A percentile compares a stretch with the other conserved stretches of the same genome.
These are phyloP conservation scores for Ophiostoma triangulosporum DNA, from an alignment of 2,329 filamentous ascomycete genomes.

Conservation along the genomic window DNA sequence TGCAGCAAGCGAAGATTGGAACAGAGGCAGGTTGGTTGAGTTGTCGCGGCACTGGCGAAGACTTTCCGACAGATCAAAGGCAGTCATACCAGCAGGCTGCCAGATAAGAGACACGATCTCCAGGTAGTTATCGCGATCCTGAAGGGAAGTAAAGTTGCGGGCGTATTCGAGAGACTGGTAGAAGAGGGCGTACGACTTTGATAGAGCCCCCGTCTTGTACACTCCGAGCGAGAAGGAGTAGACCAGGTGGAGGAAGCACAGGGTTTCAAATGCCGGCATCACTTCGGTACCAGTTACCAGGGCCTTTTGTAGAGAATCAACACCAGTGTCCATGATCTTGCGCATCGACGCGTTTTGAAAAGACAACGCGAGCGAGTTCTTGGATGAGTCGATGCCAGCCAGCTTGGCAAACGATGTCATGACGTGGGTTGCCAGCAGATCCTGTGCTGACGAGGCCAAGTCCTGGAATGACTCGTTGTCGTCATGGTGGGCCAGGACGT, in stretches of 20 bases:
- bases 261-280: constrained; percentile 27
- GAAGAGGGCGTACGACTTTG: constrained; percentile 29
- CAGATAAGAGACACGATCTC: constrained; percentile 34
- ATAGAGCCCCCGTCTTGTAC: constrained; percentile 24
- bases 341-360: constrained; percentile 27
- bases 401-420: constrained; percentile 31
- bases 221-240: constrained; percentile 36
- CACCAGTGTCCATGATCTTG: constrained; percentile 27
- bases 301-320: constrained; percentile 25
- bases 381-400: constrained; percentile 18
- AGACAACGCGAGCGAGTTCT: constrained; percentile 29
- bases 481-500: neutral
- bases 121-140: constrained; percentile 27
- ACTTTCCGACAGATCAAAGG: constrained; percentile 19
- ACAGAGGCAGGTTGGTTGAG: constrained; percentile 13
- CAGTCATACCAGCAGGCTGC: constrained; percentile 28
- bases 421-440: constrained; percentile 32
- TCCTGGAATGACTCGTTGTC: constrained; percentile 11
- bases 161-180: constrained; percentile 33
- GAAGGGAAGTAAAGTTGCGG: constrained; percentile 21
- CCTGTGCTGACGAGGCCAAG: constrained; percentile 31
- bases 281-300: constrained; percentile 27
- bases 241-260: constrained; percentile 39
- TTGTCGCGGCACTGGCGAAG: constrained; percentile 15
- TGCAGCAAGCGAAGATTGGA: neutral